Conservation (phyloP, 2,329 filamentous ascomycete genomes). For the Sclerotinia minor region DNA sequence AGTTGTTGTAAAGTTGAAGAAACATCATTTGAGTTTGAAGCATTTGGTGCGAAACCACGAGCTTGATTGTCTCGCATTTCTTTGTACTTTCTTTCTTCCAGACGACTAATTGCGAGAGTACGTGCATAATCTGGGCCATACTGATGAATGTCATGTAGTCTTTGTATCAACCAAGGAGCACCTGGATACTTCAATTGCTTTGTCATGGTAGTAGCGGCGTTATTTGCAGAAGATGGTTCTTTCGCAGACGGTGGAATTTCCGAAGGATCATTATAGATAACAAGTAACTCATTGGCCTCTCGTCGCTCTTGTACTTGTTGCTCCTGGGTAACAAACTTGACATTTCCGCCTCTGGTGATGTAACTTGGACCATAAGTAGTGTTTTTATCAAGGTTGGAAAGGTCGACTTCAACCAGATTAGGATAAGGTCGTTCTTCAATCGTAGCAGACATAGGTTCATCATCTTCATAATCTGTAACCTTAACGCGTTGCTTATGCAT, state of each 20-base stretch:
- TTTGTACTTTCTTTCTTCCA: constrained; percentile 30
- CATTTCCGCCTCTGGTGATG: constrained; percentile 54
- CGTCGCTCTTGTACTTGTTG: constrained; percentile 57
- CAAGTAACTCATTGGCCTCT: constrained; percentile 61
- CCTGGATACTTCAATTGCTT: constrained; percentile 34
- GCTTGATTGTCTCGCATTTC: constrained; percentile 26
- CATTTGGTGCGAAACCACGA: constrained; percentile 13
- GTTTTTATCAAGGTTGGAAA: constrained; percentile 42
- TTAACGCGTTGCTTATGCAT: constrained; percentile 58
- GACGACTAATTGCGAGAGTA: constrained; percentile 28
- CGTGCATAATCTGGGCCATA: constrained; percentile 38
- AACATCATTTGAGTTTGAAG: constrained; percentile 26
- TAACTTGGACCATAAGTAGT: constrained; percentile 51
- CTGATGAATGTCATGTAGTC: constrained; percentile 39
- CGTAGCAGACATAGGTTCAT: constrained; percentile 37
- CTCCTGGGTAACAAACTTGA: constrained; percentile 55
- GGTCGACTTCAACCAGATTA: constrained; percentile 50
- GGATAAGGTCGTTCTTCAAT: constrained; percentile 55
- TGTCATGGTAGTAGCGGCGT: constrained; percentile 25
- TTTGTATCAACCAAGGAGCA: constrained; percentile 36
- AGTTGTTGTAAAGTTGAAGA: constrained; percentile 31
- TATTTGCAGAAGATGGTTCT: constrained; percentile 34
- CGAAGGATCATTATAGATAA: constrained; percentile 40
- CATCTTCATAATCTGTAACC: constrained; percentile 56
- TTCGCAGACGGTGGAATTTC: constrained; percentile 42